Evolutionary conservation across 371 early-diverging fungal genomes (phyloP).

Genomic region (Rhizopus arrhizus): DNA sequence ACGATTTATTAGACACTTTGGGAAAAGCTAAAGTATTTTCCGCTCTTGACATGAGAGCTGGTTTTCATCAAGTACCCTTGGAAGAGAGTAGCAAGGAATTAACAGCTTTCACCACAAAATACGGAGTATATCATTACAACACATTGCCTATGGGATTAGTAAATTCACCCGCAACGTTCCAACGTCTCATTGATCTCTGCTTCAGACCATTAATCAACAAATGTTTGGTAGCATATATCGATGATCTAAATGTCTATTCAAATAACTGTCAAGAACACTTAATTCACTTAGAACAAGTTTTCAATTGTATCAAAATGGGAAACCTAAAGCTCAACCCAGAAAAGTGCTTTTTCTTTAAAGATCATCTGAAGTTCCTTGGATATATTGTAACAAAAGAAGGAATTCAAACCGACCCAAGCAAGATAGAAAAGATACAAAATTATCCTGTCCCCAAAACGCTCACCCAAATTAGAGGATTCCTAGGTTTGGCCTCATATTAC

Average conservation of each 20-base stretch:
- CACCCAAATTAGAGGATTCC: neutral
- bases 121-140: neutral
- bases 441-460: neutral
- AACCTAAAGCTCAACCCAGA: neutral
- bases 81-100: neutral
- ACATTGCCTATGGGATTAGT: constrained; percentile 2
- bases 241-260: neutral
- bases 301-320: neutral
- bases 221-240: neutral
- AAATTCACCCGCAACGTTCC: neutral
- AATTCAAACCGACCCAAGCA: neutral
- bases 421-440: too few relatives aligned
- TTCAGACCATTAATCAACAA: neutral
- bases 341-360: constrained; percentile 5
- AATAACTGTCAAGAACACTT: neutral
- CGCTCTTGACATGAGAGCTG: constrained; percentile 6
- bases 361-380: neutral
- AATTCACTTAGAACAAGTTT: neutral
- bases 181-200: constrained; percentile 4
- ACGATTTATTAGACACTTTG: constrained; percentile 33
- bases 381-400: constrained; percentile 3
- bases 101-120: constrained; percentile 12
- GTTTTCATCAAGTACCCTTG: constrained; percentile 4
- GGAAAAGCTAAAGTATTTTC: constrained; percentile 30
- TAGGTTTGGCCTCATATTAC: constrained; percentile 4